Evolutionary conservation across 2,329 filamentous ascomycete genomes (phyloP), one percentile per base, ranked within the genome.

Genomic region (Penicillium janthinellum): DNA sequence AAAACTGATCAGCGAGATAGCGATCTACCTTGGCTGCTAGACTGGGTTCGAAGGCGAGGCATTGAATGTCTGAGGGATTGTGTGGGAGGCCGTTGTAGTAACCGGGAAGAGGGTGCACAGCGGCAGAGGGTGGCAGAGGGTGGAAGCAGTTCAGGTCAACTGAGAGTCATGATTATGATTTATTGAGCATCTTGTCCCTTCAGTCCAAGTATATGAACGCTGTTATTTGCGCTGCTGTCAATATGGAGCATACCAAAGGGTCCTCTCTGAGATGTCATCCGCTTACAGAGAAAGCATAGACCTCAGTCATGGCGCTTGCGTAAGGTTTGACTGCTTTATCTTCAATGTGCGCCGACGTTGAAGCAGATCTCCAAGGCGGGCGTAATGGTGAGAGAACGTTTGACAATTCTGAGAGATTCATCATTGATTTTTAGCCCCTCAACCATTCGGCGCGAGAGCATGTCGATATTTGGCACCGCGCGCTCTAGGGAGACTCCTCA

Each of bases 1-100:
- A 15, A 37, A 6, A 38, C 56, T 63, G 38, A 67, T 37, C 28
- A 14, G 38, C 17, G 22, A 5, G 1, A 54, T 22, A 69, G 67
- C 67, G 7, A 64, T 69, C 41, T 50, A 64, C 51, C 50, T 67
- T 10, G 39, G 52, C n/a, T 69, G 66, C 54, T 68, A 48, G 58
- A 35, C 15, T 15, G 7, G 37, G 34, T 37, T 22, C 25, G n/a
- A 10, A 4, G 15, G n/a, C 5, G 28, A n/a, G 25, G 7, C 3
- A 44, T 39, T 31, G 38, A 15, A 44, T 34, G 15, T 6, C 22
- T 15, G 28, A n/a, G 14, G 2, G 35, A 15, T 4, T 10, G n/a
- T 8, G 10, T 17, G 25, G 28, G 28, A n/a, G 7, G 31, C 8
- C 11, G 5, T 5, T 39, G 20, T 10, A 15, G 12, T 6, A 31